Conservation (phyloP, 2,329 filamentous ascomycete species). For the Hyphodiscus sp. region DNA sequence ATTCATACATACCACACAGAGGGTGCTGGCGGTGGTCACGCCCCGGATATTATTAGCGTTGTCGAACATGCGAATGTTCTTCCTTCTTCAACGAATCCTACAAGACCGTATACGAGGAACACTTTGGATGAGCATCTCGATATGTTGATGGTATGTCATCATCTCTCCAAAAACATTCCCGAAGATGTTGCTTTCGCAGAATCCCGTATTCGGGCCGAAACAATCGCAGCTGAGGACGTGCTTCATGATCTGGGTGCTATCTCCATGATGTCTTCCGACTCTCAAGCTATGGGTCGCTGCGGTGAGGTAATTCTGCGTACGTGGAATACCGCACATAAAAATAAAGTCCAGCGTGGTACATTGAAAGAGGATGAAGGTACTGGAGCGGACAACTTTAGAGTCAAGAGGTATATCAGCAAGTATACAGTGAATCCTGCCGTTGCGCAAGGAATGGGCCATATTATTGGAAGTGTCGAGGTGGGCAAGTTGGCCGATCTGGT, state of each 20-base stretch:
- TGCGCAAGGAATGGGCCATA: constrained; percentile 81
- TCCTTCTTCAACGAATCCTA: constrained; percentile 87
- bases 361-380: constrained; percentile 73
- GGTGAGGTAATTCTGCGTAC: constrained; percentile 89
- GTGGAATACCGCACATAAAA: constrained; percentile 98
- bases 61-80: constrained; percentile 86
- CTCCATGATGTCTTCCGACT: constrained; percentile 95
- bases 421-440: constrained; percentile 94
- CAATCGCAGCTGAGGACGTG: constrained; percentile 93
- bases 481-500: constrained; percentile 88
- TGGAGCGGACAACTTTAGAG: constrained; percentile 81
- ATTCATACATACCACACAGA: constrained; percentile 98
- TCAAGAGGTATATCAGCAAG: constrained; percentile 90
- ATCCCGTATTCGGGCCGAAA: constrained; percentile 88
- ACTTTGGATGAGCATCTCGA: constrained; percentile 95
- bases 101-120: constrained; percentile 82
- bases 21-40: constrained; percentile 89
- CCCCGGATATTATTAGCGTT: constrained; percentile 91
- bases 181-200: constrained; percentile 96
- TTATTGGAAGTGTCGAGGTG: constrained; percentile 80
- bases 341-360: constrained; percentile 75
- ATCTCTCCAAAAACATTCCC: constrained; percentile 84
- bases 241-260: constrained; percentile 92
- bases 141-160: constrained; percentile 98
- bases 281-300: constrained; percentile 93